Conservation (phyloP, 805 yeast species). For the Ogataea henricii region DNA sequence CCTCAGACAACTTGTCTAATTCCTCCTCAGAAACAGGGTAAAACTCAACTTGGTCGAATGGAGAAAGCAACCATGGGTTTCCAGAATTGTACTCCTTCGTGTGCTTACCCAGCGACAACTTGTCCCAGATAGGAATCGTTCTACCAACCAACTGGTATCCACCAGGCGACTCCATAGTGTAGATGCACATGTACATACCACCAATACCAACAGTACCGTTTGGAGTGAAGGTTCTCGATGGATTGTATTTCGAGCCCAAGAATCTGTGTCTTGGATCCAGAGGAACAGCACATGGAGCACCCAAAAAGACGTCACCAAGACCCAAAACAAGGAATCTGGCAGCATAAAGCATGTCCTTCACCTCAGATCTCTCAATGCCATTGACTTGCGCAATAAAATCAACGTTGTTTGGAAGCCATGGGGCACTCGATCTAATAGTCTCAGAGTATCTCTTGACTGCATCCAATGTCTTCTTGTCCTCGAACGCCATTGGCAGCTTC, state of each 20-base stretch:
- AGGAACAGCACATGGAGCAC: constrained; percentile 99
- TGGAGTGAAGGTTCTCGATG: constrained; percentile 94
- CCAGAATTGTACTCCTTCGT: constrained; percentile 43
- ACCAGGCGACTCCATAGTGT: constrained; percentile 98
- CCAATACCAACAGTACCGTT: constrained; percentile 98
- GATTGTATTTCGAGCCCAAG: constrained; percentile 92
- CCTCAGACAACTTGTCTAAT: constrained; percentile 67
- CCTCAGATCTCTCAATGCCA: constrained; percentile 72
- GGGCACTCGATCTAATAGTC: constrained; percentile 90
- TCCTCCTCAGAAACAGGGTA: constrained; percentile 89
- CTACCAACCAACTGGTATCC: constrained; percentile 97
- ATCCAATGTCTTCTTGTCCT: constrained; percentile 83
- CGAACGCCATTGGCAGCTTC: constrained; percentile 94
- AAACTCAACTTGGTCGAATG: constrained; percentile 93
- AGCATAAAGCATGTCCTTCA: constrained; percentile 80
- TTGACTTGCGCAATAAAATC: constrained; percentile 92
- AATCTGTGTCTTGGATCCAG: constrained; percentile 94
- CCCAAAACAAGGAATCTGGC: constrained; percentile 94
- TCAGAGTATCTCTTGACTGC: constrained; percentile 92
- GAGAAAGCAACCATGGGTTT: constrained; percentile 87
- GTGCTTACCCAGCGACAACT: constrained; percentile 73
- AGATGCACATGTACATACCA: constrained; percentile 98
- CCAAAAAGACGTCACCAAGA: constrained; percentile 94
- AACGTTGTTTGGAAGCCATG: constrained; percentile 97
- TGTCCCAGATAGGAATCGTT: constrained; percentile 98